Percentiles rank a stretch among this genome's conserved stretches.
phyloP scores from a whole-genome alignment of 73 alveolate species.

The Tetrahymena elliotti region DNA sequence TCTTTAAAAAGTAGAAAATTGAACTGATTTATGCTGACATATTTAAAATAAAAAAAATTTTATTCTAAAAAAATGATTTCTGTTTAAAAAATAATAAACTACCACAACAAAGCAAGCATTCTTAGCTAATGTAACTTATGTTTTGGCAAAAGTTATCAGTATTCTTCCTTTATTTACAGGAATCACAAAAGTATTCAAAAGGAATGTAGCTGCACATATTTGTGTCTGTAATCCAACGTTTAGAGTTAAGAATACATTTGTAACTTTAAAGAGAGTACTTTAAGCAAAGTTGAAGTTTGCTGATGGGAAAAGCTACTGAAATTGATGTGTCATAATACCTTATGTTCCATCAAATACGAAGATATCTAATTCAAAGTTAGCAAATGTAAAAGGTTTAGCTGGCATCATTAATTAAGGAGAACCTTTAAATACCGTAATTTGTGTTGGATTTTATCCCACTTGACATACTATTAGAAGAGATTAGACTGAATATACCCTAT shows the following conservation, averaged over 20 bases:
- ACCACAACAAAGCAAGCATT: not conserved
- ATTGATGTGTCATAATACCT: not conserved
- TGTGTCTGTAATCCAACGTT: not conserved
- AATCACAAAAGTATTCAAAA: not conserved
- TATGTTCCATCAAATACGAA: not conserved
- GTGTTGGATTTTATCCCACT: not conserved
- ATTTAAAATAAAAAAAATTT: too few relatives aligned
- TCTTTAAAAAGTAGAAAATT: too few relatives aligned
- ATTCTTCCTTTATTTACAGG: not conserved
- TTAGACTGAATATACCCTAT: not conserved
- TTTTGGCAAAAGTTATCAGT: not conserved
- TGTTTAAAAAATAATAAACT: too few relatives aligned
- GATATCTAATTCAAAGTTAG: not conserved
- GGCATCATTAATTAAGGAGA: not conserved
- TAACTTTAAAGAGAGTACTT: not conserved
- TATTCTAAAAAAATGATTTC: too few relatives aligned
- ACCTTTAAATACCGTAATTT: not conserved
- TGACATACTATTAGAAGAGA: not conserved
- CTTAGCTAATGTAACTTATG: not conserved
- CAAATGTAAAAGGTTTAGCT: not conserved
- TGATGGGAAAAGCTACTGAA: not conserved
- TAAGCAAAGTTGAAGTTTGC: not conserved
- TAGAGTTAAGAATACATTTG: not conserved
- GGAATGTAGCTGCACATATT: not conserved
- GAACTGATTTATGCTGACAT: not conserved